Percentiles rank a stretch among this genome's conserved stretches.
phyloP scores from a whole-genome alignment of 257 asterid genomes.

The Ajuga chamaepitys region DNA sequence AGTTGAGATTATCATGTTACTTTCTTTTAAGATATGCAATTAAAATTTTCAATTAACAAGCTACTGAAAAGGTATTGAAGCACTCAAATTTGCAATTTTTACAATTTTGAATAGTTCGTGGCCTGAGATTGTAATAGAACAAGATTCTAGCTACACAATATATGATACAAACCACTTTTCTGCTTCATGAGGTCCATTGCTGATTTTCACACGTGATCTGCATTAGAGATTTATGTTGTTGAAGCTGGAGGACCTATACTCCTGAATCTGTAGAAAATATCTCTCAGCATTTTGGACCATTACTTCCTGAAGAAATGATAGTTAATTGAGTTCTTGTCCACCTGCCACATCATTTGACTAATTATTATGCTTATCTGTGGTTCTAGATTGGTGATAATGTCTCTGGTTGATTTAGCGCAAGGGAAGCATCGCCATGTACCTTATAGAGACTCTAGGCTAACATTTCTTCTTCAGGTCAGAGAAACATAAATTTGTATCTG shows the following conservation, averaged over 20 bases:
- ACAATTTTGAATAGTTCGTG: neutral
- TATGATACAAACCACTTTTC: neutral
- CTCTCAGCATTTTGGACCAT: neutral
- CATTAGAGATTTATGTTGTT: neutral
- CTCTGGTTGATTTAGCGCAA: slow-evolving; percentile 78
- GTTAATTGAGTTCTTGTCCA: neutral
- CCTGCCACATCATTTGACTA: neutral
- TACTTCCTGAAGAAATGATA: neutral
- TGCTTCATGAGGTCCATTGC: neutral
- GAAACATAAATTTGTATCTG: neutral
- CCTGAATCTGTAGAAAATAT: neutral
- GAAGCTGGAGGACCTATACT: neutral
- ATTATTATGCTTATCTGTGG: slow-evolving; percentile 15
- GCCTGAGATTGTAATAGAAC: neutral
- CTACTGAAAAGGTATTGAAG: neutral
- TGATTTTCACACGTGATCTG: neutral
- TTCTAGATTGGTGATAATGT: slow-evolving; percentile 74
- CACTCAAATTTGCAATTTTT: slow-evolving; percentile 1
- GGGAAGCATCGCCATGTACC: slow-evolving; percentile 85
- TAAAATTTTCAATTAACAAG: neutral
- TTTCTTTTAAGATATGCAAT: neutral
- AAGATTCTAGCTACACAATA: neutral
- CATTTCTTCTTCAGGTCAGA: slow-evolving; percentile 90
- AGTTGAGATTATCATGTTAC: neutral
- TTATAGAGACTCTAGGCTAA: slow-evolving; percentile 81